A percentile compares a stretch with the other conserved stretches of the same genome.
These are phyloP conservation scores for Penicillium sp. DNA, from an alignment of 2,329 filamentous ascomycete species.

Conservation along the genomic window DNA sequence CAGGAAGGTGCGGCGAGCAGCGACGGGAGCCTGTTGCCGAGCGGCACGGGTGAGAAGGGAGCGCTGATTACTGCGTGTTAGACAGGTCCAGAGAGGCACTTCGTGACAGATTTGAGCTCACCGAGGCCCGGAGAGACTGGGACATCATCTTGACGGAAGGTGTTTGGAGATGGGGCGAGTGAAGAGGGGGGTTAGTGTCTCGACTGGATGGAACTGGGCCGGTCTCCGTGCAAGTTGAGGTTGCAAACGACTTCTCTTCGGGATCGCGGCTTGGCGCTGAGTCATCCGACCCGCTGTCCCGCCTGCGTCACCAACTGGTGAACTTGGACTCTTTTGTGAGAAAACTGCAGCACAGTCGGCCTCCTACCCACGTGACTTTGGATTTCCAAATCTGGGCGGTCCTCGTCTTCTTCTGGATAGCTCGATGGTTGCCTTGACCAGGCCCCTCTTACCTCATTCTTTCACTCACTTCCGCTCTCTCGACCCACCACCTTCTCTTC, in stretches of 20 bases:
- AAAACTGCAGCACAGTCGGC: too few species aligned
- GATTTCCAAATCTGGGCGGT: background rate
- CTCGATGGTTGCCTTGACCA: conserved; percentile 9
- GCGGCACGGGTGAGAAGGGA: conserved; percentile 56
- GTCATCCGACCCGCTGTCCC: conserved; percentile 2
- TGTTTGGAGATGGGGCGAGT: conserved; percentile 23
- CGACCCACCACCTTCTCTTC: conserved; percentile 10
- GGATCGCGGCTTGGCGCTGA: conserved; percentile 23
- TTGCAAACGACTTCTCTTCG: conserved; percentile 25
- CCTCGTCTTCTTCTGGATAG: conserved; percentile 5
- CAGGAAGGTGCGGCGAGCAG: conserved; percentile 59
- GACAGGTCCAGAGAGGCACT: conserved; percentile 5
- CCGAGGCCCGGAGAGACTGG: conserved; percentile 57
- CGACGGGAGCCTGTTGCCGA: conserved; percentile 51
- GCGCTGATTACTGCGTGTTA: conserved; percentile 42
- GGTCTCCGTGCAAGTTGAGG: conserved; percentile 22
- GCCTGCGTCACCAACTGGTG: too few species aligned
- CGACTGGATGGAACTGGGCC: conserved; percentile 20
- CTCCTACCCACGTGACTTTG: conserved; percentile 10
- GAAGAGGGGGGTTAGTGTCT: conserved; percentile 17
- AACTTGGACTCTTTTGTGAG: too few species aligned
- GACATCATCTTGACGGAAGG: conserved; percentile 48
- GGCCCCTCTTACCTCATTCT: conserved; percentile 10
- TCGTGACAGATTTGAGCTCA: conserved; percentile 31
- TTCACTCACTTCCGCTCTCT: conserved; percentile 13